Percentiles rank a stretch among this genome's conserved stretches.
Evolutionary conservation across 176 grass and related monocot genomes (phyloP).

Genomic region (Triticum timopheevii): DNA sequence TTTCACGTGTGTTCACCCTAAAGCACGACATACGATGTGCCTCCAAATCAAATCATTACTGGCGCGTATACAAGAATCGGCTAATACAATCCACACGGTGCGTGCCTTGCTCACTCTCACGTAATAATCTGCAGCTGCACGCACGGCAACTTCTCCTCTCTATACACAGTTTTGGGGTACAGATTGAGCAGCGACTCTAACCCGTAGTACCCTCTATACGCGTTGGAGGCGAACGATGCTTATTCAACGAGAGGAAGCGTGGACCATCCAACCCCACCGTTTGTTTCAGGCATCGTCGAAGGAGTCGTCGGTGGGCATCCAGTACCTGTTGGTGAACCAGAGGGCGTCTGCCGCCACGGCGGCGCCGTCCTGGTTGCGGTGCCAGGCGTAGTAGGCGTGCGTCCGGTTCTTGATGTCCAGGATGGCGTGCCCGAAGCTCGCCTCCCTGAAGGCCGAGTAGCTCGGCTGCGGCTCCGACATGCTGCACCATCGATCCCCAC

Average conservation of each 20-base stretch:
- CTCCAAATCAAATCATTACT: background rate
- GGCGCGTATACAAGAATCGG: background rate
- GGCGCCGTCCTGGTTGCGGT: slow-evolving; percentile 78
- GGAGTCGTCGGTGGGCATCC: slow-evolving; percentile 58
- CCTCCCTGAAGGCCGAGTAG: slow-evolving; percentile 93
- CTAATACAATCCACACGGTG: background rate
- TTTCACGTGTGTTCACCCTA: too few relatives aligned
- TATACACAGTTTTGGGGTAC: background rate
- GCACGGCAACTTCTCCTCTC: background rate
- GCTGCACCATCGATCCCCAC: slow-evolving; percentile 30
- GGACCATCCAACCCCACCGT: background rate
- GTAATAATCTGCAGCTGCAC: background rate
- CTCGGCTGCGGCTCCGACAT: slow-evolving; percentile 83
- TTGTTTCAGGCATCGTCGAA: background rate
- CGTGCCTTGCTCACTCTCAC: background rate
- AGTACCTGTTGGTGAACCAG: slow-evolving; percentile 84
- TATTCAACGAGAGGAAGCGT: background rate
- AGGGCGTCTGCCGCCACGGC: slow-evolving; percentile 63
- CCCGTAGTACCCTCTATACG: background rate
- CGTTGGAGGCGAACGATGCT: background rate
- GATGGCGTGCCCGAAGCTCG: slow-evolving; percentile 94
- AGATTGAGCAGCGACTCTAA: background rate
- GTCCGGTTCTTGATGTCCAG: slow-evolving; percentile 89
- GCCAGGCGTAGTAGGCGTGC: slow-evolving; percentile 90
- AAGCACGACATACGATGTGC: background rate